These are phyloP conservation scores for Pseudogymnoascus verrucosus DNA, from an alignment of 2,329 filamentous ascomycete species.

Conservation along the genomic window DNA sequence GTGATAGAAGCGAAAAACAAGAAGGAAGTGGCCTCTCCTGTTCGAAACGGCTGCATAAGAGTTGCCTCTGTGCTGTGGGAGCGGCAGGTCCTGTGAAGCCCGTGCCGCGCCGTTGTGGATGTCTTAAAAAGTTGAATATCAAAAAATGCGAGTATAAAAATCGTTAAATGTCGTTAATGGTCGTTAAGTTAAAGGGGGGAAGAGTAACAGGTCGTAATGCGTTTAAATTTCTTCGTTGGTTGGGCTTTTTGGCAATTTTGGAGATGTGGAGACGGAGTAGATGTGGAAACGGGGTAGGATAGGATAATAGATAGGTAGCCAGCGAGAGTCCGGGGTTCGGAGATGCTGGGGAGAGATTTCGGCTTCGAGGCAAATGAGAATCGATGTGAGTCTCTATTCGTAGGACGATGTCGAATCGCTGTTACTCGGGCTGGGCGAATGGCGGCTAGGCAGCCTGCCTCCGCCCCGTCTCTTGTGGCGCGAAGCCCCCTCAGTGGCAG, in stretches of 20 bases:
- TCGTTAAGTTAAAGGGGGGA: conserved; percentile 8
- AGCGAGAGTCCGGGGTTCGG: conserved; percentile 14
- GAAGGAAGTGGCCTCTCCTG: conserved; percentile 19
- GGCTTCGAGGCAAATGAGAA: conserved; percentile 12
- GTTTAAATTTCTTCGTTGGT: background rate
- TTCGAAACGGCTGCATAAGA: conserved; percentile 23
- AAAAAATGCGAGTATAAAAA: conserved; percentile 16
- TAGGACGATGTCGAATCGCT: conserved; percentile 27
- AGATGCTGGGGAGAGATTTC: conserved; percentile 11
- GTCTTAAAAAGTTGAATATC: conserved; percentile 7
- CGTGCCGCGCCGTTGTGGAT: conserved; percentile 16
- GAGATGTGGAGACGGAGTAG: background rate
- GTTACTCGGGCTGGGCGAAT: conserved; percentile 27
- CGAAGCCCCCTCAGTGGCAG: conserved; percentile 33
- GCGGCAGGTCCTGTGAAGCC: conserved; percentile 26
- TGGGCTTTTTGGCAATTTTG: conserved; percentile 8
- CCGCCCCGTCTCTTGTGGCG: conserved; percentile 24
- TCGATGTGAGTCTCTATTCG: conserved; percentile 13
- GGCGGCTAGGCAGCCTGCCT: conserved; percentile 22
- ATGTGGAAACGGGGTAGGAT: conserved; percentile 11
- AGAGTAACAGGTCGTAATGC: conserved; percentile 15
- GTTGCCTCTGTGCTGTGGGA: conserved; percentile 25
- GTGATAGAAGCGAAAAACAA: conserved; percentile 3
- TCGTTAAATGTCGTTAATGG: conserved; percentile 14
- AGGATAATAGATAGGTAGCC: conserved; percentile 9